A percentile compares a stretch with the other conserved stretches of the same genome.
Evolutionary conservation across 2,329 filamentous ascomycete genomes (phyloP).

Genomic region (Xylaria digitata): DNA sequence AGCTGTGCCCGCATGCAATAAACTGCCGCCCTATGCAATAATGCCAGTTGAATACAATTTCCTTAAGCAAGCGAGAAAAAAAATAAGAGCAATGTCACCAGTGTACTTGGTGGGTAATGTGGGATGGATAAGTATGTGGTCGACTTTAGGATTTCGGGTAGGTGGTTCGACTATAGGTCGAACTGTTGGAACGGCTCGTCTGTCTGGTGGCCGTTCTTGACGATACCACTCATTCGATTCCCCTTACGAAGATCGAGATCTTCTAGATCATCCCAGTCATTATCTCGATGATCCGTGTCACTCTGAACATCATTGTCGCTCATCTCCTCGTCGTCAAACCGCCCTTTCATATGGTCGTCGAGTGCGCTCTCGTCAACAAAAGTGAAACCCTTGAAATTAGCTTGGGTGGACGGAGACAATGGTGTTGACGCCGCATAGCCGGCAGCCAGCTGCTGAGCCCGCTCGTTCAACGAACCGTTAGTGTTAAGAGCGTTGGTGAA

Average conservation of each 20-base stretch:
- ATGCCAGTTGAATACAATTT: conserved; percentile 51
- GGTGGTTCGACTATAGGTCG: conserved; percentile 61
- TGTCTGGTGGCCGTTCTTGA: conserved; percentile 60
- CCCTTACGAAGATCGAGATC: conserved; percentile 63
- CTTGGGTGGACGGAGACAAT: conserved; percentile 93
- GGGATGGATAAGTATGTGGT: conserved; percentile 7
- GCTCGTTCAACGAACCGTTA: conserved; percentile 88
- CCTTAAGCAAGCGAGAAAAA: conserved; percentile 41
- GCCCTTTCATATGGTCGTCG: conserved; percentile 79
- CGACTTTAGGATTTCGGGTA: conserved; percentile 26
- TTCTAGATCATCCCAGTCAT: conserved; percentile 69
- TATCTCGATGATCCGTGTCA: conserved; percentile 61
- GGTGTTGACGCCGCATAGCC: conserved; percentile 92
- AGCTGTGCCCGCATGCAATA: conserved; percentile 50
- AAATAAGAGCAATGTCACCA: conserved; percentile 36
- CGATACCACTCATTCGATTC: conserved; percentile 73
- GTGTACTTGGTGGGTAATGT: conserved; percentile 29
- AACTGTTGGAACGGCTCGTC: conserved; percentile 75
- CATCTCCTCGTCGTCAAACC: conserved; percentile 69
- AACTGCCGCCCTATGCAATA: conserved; percentile 54
- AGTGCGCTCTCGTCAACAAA: conserved; percentile 98
- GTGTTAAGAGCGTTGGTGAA: conserved; percentile 95
- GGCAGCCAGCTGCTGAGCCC: conserved; percentile 85
- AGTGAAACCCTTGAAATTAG: conserved; percentile 98
- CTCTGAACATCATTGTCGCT: conserved; percentile 59